Evolutionary conservation across 371 early-diverging fungal genomes (phyloP), one percentile per base, ranked within the genome.

Genomic region (Saksenaea oblongispora): DNA sequence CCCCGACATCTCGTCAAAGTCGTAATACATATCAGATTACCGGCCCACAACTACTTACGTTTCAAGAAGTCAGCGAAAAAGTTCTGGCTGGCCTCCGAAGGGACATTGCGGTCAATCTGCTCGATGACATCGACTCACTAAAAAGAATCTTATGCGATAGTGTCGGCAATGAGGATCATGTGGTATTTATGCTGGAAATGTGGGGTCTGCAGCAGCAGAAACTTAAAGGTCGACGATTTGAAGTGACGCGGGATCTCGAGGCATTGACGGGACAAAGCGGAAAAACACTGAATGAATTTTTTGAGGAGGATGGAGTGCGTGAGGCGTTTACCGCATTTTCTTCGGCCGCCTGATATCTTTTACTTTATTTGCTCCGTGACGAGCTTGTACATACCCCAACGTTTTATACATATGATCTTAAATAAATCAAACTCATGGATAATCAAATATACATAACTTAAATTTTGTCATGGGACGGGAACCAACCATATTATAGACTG

Each of bases 211-310:
- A 77, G 39, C 69, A 71, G 56, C 67, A 67, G 17, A 67, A 63
- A 22, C 41, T 71, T 0, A 61, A 56, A 11, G 74, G 76, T 26
- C 67, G 79, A 47, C 70, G 82, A 2, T 69, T 82, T 56, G 82
- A 82, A 66, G 72, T 78, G 41, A 82, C 82, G 24, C 71, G 82
- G 39, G 82, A 82, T 56, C 65, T 82, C 27, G 82, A 82, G 56
- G 72, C 71, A 34, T 65, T 82, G 54, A 82, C 82, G 58, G 82
- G 82, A 67, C 75, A 78, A 72, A 82, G 82, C 72, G 82, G 82
- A 66, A 80, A 75, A 73, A 70, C 75, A 14, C 56, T 80, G 72
- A 77, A 77, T 26, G 80, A 80, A 58, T 80, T 64, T 51, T 73
- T 80, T 60, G 64, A 77, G 47, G 80, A 80, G 27, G 77, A 75